Percentiles rank a stretch among this genome's conserved stretches.
Evolutionary conservation across 2,329 filamentous ascomycete species (phyloP).

Genomic region (Taxawa tesnikishii): DNA sequence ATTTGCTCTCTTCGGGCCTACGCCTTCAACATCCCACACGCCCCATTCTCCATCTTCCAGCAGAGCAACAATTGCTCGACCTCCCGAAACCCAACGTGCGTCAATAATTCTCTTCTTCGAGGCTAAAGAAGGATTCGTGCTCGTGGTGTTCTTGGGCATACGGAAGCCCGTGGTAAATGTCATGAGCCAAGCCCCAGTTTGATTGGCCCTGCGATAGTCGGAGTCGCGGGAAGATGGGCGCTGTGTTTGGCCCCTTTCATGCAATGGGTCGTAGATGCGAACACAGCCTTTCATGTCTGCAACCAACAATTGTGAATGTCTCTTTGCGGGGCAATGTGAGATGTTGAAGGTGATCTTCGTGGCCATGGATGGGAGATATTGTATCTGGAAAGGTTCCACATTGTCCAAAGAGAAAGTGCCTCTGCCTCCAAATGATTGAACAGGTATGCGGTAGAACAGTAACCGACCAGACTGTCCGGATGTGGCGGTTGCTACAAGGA

Average conservation of each 20-base stretch:
- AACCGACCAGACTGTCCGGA: slow-evolving; percentile 25
- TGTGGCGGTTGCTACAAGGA: slow-evolving; percentile 24
- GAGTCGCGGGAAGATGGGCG: slow-evolving; percentile 16
- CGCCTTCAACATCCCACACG: slow-evolving; percentile 33
- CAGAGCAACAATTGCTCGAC: slow-evolving; percentile 32
- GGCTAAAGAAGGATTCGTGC: slow-evolving; percentile 16
- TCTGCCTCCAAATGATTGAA: slow-evolving; percentile 16
- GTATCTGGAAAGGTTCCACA: slow-evolving; percentile 32
- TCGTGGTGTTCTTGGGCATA: slow-evolving; percentile 8
- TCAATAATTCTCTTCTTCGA: slow-evolving; percentile 36
- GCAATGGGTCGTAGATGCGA: slow-evolving; percentile 42
- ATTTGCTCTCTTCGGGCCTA: slow-evolving; percentile 7
- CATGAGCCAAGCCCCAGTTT: slow-evolving; percentile 16
- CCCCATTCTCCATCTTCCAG: slow-evolving; percentile 41
- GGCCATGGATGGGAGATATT: slow-evolving; percentile 37
- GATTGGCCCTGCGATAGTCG: neutral
- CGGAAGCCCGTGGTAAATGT: slow-evolving; percentile 16
- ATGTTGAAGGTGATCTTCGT: slow-evolving; percentile 42
- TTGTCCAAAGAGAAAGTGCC: slow-evolving; percentile 23
- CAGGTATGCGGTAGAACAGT: slow-evolving; percentile 26
- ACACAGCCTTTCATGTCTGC: slow-evolving; percentile 39
- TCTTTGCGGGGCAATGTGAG: slow-evolving; percentile 36
- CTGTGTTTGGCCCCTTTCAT: slow-evolving; percentile 9
- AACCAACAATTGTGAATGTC: slow-evolving; percentile 43
- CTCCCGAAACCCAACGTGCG: slow-evolving; percentile 34